phyloP scores from a whole-genome alignment of 148 eudicot genomes.

The Rhododendron ovatum region DNA sequence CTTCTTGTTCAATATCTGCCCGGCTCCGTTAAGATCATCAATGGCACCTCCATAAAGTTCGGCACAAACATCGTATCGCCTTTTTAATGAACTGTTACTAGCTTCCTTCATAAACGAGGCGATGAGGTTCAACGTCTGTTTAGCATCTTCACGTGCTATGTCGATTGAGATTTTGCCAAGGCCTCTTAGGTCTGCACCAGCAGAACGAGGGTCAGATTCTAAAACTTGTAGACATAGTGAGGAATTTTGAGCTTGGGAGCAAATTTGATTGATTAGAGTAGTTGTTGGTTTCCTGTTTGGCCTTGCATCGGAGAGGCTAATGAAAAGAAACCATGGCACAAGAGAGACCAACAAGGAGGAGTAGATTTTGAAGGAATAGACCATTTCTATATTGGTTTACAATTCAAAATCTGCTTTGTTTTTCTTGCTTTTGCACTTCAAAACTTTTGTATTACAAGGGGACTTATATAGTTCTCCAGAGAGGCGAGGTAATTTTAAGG shows the following conservation, averaged over 20 bases:
- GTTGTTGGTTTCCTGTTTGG: not conserved
- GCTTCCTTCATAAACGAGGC: not conserved
- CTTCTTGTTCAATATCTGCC: not conserved
- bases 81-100: not conserved
- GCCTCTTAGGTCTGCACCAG: slow-evolving; percentile 5
- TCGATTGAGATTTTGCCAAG: slow-evolving; percentile 12
- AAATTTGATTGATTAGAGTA: not conserved
- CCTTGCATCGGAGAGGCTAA: not conserved
- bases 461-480: too few species aligned
- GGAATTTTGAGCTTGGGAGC: not conserved
- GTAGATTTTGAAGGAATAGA: not conserved
- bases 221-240: not conserved
- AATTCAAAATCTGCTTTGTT: not conserved
- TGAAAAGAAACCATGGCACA: not conserved
- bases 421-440: not conserved
- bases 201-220: slow-evolving; percentile 1
- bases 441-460: not conserved
- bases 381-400: not conserved
- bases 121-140: not conserved
- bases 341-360: not conserved
- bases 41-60: not conserved
- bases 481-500: too few species aligned
- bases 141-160: not conserved
- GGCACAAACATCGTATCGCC: not conserved
- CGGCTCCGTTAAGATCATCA: not conserved